A percentile compares a stretch with the other conserved stretches of the same genome.
Conservation (phyloP, 2,329 filamentous ascomycete genomes). For the Aaosphaeria pasadenensis region DNA sequence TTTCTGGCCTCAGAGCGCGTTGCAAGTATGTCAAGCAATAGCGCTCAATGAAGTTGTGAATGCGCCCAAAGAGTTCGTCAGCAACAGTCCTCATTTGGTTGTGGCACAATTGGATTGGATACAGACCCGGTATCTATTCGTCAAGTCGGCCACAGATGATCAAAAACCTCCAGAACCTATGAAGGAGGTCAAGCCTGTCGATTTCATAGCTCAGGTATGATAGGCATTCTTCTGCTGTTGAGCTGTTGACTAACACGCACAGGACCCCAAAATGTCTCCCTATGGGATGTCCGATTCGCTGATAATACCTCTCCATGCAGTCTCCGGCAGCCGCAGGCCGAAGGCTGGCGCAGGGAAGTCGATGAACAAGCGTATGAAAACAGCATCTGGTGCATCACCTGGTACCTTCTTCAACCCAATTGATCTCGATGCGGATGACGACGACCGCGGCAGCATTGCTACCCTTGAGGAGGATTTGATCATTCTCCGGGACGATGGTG, state of each 20-base stretch:
- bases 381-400: conserved; percentile 16
- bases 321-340: conserved; percentile 44
- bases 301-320: conserved; percentile 52
- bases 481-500: conserved; percentile 36
- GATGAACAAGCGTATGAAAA: conserved; percentile 26
- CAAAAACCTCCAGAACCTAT: background rate
- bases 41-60: conserved; percentile 88
- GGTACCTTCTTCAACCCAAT: conserved; percentile 32
- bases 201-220: background rate
- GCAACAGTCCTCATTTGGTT: conserved; percentile 61
- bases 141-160: conserved; percentile 30
- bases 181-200: background rate
- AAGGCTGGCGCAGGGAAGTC: conserved; percentile 12
- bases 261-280: conserved; percentile 43
- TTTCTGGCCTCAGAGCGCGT: conserved; percentile 64
- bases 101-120: conserved; percentile 80
- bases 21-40: conserved; percentile 60
- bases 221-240: conserved; percentile 1
- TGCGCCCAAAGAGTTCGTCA: conserved; percentile 59
- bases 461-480: conserved; percentile 49
- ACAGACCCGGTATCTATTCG: conserved; percentile 81
- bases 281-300: conserved; percentile 41
- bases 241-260: conserved; percentile 29
- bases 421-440: conserved; percentile 29
- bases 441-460: conserved; percentile 45